These are phyloP conservation scores for Fallopia convolvulus DNA, from an alignment of 148 eudicot species.

Conservation along the genomic window DNA sequence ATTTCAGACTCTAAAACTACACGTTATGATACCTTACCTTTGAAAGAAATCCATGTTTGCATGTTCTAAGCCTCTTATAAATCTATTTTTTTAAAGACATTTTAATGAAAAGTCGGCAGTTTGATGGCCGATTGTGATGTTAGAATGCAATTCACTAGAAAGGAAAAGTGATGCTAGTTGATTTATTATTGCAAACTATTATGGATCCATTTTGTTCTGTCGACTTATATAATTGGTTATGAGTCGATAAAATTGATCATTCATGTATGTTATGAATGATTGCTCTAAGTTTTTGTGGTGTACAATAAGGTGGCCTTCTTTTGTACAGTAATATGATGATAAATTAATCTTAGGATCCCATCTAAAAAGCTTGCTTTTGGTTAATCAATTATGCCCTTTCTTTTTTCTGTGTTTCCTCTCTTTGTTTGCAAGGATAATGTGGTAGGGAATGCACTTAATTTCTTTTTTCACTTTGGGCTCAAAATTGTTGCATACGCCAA, in stretches of 20 bases:
- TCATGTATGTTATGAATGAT: conserved; percentile 1
- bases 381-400: background rate
- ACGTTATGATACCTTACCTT: background rate
- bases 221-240: background rate
- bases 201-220: conserved; percentile 1
- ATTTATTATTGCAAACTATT: background rate
- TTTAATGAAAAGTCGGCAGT: background rate
- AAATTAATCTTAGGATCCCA: conserved; percentile 3
- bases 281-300: background rate
- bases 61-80: background rate
- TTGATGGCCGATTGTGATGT: conserved; percentile 4
- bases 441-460: conserved; percentile 7
- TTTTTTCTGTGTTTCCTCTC: background rate
- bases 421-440: conserved; percentile 7
- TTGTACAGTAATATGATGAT: background rate
- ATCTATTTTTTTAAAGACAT: background rate
- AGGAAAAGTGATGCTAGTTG: background rate
- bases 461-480: background rate
- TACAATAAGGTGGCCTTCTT: background rate
- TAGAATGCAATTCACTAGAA: background rate
- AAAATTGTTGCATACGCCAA: conserved; percentile 1
- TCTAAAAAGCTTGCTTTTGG: conserved; percentile 7
- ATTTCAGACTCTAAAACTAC: background rate
- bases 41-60: background rate
- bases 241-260: background rate